Evolutionary conservation across 805 yeast genomes (phyloP).

Genomic region (Yarrowia sp.): DNA sequence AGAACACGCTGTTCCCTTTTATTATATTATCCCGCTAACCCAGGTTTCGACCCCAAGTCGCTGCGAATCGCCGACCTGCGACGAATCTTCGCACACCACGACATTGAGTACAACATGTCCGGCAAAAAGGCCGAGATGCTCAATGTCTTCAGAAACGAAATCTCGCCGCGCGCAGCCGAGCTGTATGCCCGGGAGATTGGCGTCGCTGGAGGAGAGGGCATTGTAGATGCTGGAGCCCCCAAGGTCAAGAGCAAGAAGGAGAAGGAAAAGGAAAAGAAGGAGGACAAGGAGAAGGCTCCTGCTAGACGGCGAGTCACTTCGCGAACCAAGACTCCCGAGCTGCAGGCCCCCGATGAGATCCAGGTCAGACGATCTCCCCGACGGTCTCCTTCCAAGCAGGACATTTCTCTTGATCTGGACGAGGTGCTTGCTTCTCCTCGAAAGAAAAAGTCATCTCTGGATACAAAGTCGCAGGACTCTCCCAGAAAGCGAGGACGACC

Average conservation of each 20-base stretch:
- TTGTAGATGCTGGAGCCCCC: slow-evolving; percentile 52
- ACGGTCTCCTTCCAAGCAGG: slow-evolving; percentile 37
- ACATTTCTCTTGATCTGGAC: slow-evolving; percentile 22
- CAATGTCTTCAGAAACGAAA: slow-evolving; percentile 61
- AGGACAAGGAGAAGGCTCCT: slow-evolving; percentile 7
- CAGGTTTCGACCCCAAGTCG: slow-evolving; percentile 71
- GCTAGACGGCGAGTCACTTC: slow-evolving; percentile 11
- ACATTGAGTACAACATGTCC: slow-evolving; percentile 62
- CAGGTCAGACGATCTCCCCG: slow-evolving; percentile 35
- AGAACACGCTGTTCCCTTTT: too few species aligned
- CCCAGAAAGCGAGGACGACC: slow-evolving; percentile 24
- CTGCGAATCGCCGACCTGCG: slow-evolving; percentile 75
- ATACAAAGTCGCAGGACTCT: too few species aligned
- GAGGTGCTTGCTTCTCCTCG: slow-evolving; percentile 14
- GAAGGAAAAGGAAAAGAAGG: slow-evolving; percentile 14
- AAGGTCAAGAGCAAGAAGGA: slow-evolving; percentile 28
- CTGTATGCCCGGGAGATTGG: slow-evolving; percentile 51
- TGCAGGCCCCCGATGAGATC: slow-evolving; percentile 11
- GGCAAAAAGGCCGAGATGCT: slow-evolving; percentile 75
- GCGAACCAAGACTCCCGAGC: slow-evolving; percentile 21
- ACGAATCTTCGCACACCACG: slow-evolving; percentile 65
- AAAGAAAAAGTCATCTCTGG: too few species aligned
- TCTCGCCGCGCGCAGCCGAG: slow-evolving; percentile 58
- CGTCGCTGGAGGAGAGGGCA: slow-evolving; percentile 52
- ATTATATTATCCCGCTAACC: slow-evolving; percentile 37